Percentiles rank a stretch among this genome's conserved stretches.
Evolutionary conservation across 164 flowering plant genomes (phyloP).

Genomic region (Paratinospora sagittata): DNA sequence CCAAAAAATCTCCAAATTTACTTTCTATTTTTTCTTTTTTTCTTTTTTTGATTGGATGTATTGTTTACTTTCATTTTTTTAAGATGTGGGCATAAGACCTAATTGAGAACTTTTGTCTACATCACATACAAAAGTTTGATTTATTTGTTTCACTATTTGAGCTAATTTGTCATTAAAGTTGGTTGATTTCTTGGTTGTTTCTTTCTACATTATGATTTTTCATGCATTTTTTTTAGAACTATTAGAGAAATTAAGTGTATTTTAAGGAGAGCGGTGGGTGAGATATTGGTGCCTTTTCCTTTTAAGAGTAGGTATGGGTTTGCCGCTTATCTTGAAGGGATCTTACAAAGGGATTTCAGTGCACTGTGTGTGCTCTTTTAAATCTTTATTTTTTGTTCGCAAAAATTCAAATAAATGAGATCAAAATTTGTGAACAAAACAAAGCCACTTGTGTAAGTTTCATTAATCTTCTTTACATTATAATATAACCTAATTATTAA

Average conservation of each 20-base stretch:
- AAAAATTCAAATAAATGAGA: too few relatives aligned
- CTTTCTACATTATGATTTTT: background rate
- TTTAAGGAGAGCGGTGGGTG: background rate
- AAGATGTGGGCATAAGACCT: background rate
- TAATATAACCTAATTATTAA: too few relatives aligned
- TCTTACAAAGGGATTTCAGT: too few relatives aligned
- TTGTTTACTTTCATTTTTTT: background rate
- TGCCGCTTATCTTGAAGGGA: too few relatives aligned
- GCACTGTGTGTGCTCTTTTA: too few relatives aligned
- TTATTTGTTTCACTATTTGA: background rate
- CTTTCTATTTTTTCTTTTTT: too few relatives aligned
- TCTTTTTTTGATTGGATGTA: background rate
- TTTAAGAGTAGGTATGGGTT: background rate
- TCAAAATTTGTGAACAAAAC: too few relatives aligned
- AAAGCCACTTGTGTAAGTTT: too few relatives aligned
- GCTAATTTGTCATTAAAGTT: background rate
- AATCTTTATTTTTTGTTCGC: too few relatives aligned
- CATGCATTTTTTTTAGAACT: background rate
- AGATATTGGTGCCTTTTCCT: background rate
- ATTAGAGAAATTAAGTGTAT: background rate
- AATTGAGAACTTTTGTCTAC: background rate
- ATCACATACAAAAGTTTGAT: background rate
- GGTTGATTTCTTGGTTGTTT: constrained; percentile 1
- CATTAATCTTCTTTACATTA: too few relatives aligned
- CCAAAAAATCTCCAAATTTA: too few relatives aligned